Evolutionary conservation across 176 grass and related monocot genomes (phyloP).

Genomic region (Oryza rufipogon): DNA sequence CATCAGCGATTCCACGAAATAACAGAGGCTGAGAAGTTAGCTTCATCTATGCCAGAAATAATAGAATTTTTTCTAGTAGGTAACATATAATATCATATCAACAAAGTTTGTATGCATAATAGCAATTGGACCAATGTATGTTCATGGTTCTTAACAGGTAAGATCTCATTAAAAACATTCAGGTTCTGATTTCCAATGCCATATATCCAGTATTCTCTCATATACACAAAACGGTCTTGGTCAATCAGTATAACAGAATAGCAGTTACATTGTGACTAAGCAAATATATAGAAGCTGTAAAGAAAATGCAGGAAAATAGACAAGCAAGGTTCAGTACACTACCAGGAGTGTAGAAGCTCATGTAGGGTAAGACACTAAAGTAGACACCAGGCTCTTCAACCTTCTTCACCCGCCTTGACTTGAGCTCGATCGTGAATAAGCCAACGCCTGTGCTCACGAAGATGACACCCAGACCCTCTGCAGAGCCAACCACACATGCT

Average conservation of each 20-base stretch:
- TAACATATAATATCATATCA: background rate
- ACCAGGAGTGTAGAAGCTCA: conserved; percentile 23
- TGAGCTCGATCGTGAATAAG: conserved; percentile 1
- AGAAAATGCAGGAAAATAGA: background rate
- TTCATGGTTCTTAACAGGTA: too few species aligned
- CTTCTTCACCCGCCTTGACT: background rate
- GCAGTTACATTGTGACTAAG: background rate
- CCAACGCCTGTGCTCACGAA: background rate
- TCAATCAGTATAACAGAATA: background rate
- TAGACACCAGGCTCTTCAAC: background rate
- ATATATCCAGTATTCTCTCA: background rate
- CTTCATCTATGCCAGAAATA: background rate
- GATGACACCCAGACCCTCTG: background rate
- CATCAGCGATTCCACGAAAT: background rate
- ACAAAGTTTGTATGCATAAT: too few species aligned
- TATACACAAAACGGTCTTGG: background rate
- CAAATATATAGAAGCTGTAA: background rate
- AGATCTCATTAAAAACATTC: too few species aligned
- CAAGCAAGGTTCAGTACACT: background rate
- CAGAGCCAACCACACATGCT: background rate
- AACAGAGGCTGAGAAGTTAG: background rate
- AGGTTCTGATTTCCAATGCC: background rate
- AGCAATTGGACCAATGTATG: too few species aligned
- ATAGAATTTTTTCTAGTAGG: background rate
- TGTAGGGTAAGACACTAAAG: background rate